Conservation (phyloP, 495 filamentous ascomycete genomes). For the Aspergillus taichungensis region DNA sequence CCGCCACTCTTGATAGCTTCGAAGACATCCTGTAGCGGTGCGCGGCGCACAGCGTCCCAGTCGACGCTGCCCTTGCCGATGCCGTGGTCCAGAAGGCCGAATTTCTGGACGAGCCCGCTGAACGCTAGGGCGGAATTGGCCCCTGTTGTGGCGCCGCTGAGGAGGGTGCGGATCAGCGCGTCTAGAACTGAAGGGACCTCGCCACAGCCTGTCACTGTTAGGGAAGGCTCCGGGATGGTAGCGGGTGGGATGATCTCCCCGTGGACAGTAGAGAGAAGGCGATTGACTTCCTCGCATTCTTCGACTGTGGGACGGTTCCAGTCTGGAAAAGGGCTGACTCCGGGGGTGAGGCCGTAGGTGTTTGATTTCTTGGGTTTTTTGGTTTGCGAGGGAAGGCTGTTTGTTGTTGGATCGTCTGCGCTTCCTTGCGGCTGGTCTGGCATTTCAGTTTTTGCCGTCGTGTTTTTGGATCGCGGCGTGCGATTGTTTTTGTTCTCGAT, state of each 20-base stretch:
- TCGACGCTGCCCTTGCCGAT: slow-evolving; percentile 71
- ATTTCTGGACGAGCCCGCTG: slow-evolving; percentile 57
- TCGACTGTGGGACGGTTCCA: slow-evolving; percentile 57
- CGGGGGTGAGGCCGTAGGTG: slow-evolving; percentile 35
- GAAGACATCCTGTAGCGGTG: slow-evolving; percentile 53
- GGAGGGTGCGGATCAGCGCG: slow-evolving; percentile 70
- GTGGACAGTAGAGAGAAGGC: slow-evolving; percentile 57
- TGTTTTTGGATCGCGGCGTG: slow-evolving; percentile 6
- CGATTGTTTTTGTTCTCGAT: slow-evolving; percentile 4
- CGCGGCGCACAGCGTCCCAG: slow-evolving; percentile 72
- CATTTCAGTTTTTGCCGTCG: slow-evolving; percentile 2
- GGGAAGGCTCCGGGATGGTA: slow-evolving; percentile 64
- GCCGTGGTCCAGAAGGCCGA: slow-evolving; percentile 53
- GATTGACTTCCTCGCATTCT: slow-evolving; percentile 67
- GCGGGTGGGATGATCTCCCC: slow-evolving; percentile 56
- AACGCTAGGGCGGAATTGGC: slow-evolving; percentile 62
- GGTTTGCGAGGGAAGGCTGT: not conserved
- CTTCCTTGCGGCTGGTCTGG: slow-evolving; percentile 11
- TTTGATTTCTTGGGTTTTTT: slow-evolving; percentile 18
- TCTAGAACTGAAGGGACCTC: slow-evolving; percentile 91
- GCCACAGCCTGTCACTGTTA: slow-evolving; percentile 78
- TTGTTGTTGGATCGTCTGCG: slow-evolving; percentile 13
- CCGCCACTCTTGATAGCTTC: slow-evolving; percentile 69
- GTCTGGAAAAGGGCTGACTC: slow-evolving; percentile 58
- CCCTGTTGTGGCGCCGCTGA: slow-evolving; percentile 68